Conservation (phyloP, 768 basidiomycete genomes). For the Hydnum rufescens region DNA sequence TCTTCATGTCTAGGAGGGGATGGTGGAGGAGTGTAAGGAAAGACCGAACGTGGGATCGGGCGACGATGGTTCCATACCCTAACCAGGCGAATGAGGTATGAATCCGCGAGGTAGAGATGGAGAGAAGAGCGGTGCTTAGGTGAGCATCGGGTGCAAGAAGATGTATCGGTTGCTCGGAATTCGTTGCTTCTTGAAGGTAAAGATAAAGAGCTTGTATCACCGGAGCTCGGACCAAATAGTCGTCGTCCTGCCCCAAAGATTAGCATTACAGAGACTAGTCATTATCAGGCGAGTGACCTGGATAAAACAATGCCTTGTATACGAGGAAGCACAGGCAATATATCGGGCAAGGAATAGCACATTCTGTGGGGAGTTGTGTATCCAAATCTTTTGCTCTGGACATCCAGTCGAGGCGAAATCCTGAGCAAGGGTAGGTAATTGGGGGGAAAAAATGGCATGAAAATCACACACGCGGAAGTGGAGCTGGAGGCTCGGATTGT, state of each 20-base stretch:
- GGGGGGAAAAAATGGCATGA: background rate
- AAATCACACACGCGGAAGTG: background rate
- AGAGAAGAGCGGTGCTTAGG: background rate
- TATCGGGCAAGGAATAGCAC: background rate
- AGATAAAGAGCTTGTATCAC: background rate
- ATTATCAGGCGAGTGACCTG: background rate
- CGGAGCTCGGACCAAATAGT: background rate
- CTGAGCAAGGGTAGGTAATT: background rate
- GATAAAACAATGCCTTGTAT: background rate
- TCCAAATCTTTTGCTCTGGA: background rate
- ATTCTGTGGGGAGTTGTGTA: background rate
- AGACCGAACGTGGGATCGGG: background rate
- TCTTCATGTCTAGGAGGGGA: too few species aligned
- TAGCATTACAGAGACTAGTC: background rate
- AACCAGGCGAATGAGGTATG: background rate
- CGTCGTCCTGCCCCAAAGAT: background rate
- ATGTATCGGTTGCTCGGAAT: background rate
- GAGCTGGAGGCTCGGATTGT: background rate
- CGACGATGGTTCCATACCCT: background rate
- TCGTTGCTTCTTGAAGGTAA: background rate
- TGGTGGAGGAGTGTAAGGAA: background rate
- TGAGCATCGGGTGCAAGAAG: background rate
- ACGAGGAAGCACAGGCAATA: background rate
- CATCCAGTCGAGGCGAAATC: background rate
- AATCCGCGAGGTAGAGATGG: background rate